phyloP scores from a whole-genome alignment of 768 basidiomycete species.

The Candolleomyces aberdarensis region DNA sequence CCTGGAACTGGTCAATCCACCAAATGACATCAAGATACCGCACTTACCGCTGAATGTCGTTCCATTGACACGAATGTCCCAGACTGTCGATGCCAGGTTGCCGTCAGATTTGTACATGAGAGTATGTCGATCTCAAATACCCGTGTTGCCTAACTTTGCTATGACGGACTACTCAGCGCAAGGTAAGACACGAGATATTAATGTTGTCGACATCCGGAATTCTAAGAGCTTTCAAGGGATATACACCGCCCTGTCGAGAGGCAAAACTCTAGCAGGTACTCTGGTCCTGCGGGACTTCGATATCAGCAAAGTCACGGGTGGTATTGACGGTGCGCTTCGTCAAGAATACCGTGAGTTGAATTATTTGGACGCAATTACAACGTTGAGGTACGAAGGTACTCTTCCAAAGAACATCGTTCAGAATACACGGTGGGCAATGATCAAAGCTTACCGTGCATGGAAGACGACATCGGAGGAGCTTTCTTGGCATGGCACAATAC shows the following conservation, averaged over 20 bases:
- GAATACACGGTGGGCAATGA: not conserved
- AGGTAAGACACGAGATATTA: slow-evolving; percentile 24
- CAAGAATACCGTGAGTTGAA: slow-evolving; percentile 35
- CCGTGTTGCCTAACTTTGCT: slow-evolving; percentile 25
- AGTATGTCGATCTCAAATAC: slow-evolving; percentile 17
- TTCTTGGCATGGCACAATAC: not conserved
- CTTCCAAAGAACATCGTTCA: slow-evolving; percentile 11
- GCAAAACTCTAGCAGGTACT: slow-evolving; percentile 22
- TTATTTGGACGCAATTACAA: slow-evolving; percentile 31
- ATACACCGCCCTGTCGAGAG: slow-evolving; percentile 28
- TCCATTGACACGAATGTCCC: too few relatives aligned
- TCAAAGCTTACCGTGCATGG: not conserved
- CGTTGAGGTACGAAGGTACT: slow-evolving; percentile 17
- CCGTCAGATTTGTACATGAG: too few relatives aligned
- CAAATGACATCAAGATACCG: too few relatives aligned
- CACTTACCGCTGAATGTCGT: too few relatives aligned
- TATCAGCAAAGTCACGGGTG: too few relatives aligned
- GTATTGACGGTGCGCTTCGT: slow-evolving; percentile 17
- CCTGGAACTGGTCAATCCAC: too few relatives aligned
- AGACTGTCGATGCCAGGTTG: too few relatives aligned
- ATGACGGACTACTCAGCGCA: slow-evolving; percentile 35
- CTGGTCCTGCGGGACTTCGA: slow-evolving; percentile 25
- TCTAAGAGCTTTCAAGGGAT: slow-evolving; percentile 18
- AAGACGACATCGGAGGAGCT: not conserved
- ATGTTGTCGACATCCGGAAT: slow-evolving; percentile 25